phyloP scores from a whole-genome alignment of 768 basidiomycete species.

The Lenzites betulinus region DNA sequence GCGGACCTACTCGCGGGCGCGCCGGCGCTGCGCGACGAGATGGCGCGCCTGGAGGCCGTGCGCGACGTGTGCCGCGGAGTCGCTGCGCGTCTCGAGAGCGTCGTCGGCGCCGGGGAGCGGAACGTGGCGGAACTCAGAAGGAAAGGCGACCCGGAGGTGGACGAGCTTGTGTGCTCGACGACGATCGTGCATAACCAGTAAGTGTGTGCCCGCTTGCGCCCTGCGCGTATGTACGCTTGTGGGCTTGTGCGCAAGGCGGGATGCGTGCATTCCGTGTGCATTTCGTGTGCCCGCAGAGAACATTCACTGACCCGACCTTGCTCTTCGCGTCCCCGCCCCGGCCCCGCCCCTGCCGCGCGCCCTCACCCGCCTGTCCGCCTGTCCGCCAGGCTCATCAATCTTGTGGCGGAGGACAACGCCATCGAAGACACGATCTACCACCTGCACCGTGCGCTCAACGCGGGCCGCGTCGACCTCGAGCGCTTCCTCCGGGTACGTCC shows the following conservation, averaged over 20 bases:
- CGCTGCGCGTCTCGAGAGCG: conserved; percentile 60
- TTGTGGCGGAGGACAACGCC: conserved; percentile 99
- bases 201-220: conserved; percentile 31
- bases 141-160: conserved; percentile 90
- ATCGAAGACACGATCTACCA: conserved; percentile 99
- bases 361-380: not conserved
- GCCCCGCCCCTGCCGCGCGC: not conserved
- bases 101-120: conserved; percentile 67
- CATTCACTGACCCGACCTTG: conserved; percentile 16
- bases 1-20: conserved; percentile 85
- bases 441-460: conserved; percentile 88
- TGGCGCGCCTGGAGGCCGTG: conserved; percentile 92
- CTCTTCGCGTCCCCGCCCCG: not conserved
- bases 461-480: conserved; percentile 91
- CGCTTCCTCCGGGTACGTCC: conserved; percentile 83
- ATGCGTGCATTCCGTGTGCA: not conserved
- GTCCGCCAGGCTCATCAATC: conserved; percentile 76
- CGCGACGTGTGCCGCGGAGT: conserved; percentile 86
- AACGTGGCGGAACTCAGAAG: conserved; percentile 76
- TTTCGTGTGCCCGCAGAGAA: not conserved
- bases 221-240: not conserved
- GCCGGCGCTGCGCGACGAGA: conserved; percentile 95
- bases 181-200: conserved; percentile 95
- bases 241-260: not conserved
- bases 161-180: conserved; percentile 94